A percentile compares a stretch with the other conserved stretches of the same genome.
Evolutionary conservation across 1,284 basidiomycete genomes (phyloP).

Genomic region (Xerocomus minutiporus): DNA sequence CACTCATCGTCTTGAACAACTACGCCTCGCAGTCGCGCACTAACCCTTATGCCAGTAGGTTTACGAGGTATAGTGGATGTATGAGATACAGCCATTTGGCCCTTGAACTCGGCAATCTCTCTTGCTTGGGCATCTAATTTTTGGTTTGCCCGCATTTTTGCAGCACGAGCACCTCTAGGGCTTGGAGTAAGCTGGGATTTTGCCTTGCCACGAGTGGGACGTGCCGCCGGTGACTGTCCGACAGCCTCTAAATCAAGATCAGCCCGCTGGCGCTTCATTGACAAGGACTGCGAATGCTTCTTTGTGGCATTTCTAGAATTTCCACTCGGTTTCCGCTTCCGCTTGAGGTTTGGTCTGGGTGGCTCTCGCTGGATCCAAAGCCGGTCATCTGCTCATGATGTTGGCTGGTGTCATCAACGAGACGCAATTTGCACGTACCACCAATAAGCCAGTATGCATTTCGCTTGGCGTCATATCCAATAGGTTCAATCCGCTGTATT

Average conservation of each 20-base stretch:
- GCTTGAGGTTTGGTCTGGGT: slow-evolving; percentile 55
- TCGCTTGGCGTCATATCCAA: slow-evolving; percentile 77
- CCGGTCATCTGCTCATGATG: slow-evolving; percentile 53
- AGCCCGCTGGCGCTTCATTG: slow-evolving; percentile 24
- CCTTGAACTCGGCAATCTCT: slow-evolving; percentile 58
- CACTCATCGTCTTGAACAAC: slow-evolving; percentile 57
- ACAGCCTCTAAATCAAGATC: background rate
- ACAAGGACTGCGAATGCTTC: slow-evolving; percentile 16
- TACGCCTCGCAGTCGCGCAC: slow-evolving; percentile 58
- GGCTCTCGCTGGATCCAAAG: slow-evolving; percentile 80
- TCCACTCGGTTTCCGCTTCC: slow-evolving; percentile 43
- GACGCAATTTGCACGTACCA: slow-evolving; percentile 39
- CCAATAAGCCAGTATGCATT: slow-evolving; percentile 91
- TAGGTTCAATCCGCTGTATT: slow-evolving; percentile 74
- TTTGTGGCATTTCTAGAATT: slow-evolving; percentile 29
- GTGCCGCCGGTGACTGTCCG: slow-evolving; percentile 14
- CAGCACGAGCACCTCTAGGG: slow-evolving; percentile 49
- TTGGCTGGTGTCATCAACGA: slow-evolving; percentile 4
- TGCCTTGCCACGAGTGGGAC: slow-evolving; percentile 13
- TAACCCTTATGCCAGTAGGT: slow-evolving; percentile 56
- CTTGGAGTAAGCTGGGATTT: slow-evolving; percentile 17
- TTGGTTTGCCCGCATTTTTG: slow-evolving; percentile 66
- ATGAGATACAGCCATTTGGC: slow-evolving; percentile 37
- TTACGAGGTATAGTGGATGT: slow-evolving; percentile 26
- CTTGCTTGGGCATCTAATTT: slow-evolving; percentile 65